phyloP scores from a whole-genome alignment of 768 basidiomycete species.

The Auricularia sp. region DNA sequence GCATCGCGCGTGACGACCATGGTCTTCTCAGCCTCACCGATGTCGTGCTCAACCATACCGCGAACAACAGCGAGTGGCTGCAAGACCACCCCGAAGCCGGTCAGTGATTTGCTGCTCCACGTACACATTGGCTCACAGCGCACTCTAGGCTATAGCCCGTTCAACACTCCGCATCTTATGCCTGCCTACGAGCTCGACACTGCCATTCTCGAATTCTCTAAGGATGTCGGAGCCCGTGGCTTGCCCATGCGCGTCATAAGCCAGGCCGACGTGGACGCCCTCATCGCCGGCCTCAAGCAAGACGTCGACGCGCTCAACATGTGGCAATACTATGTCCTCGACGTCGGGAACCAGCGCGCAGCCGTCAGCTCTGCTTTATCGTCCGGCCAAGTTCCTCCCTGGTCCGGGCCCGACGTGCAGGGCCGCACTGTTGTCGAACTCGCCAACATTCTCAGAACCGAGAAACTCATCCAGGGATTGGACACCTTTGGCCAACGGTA shows the following conservation, averaged over 20 bases:
- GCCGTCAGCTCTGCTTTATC: constrained; percentile 45
- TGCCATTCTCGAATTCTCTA: constrained; percentile 74
- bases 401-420: constrained; percentile 50
- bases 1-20: constrained; percentile 68
- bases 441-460: constrained; percentile 47
- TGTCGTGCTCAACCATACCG: constrained; percentile 95
- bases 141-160: constrained; percentile 69
- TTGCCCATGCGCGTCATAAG: constrained; percentile 64
- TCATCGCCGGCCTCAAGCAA: constrained; percentile 54
- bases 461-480: constrained; percentile 46
- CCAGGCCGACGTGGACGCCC: constrained; percentile 52
- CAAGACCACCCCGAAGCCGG: constrained; percentile 92
- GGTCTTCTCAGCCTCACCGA: constrained; percentile 87
- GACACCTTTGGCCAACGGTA: constrained; percentile 55
- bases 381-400: constrained; percentile 33
- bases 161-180: constrained; percentile 82
- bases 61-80: constrained; percentile 88
- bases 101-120: constrained; percentile 22
- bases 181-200: constrained; percentile 90
- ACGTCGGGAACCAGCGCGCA: constrained; percentile 53
- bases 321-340: constrained; percentile 93
- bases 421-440: constrained; percentile 56
- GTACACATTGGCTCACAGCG: not conserved
- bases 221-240: constrained; percentile 47
- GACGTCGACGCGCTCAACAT: constrained; percentile 57